Evolutionary conservation across 2,329 filamentous ascomycete species (phyloP).

Genomic region (Talaromyces sp.): DNA sequence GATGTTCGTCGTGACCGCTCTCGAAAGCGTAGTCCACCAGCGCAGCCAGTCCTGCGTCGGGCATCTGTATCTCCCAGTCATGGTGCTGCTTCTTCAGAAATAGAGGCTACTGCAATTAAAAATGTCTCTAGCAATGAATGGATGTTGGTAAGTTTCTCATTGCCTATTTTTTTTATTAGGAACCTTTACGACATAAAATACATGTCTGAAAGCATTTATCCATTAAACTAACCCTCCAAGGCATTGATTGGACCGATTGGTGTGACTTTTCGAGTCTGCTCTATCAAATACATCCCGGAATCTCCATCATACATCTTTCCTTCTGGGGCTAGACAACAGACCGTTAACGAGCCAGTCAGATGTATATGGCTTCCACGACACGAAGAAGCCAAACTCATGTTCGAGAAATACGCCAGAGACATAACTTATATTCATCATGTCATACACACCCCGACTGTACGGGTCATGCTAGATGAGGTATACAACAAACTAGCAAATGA

Average conservation of each 20-base stretch:
- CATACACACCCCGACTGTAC: conserved; percentile 24
- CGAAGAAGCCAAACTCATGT: conserved; percentile 25
- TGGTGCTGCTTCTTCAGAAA: background rate
- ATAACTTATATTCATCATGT: conserved; percentile 31
- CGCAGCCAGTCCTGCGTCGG: background rate
- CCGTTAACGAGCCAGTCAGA: conserved; percentile 12
- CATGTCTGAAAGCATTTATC: background rate
- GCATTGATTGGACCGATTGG: conserved; percentile 4
- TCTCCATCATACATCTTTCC: conserved; percentile 4
- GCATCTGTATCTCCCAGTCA: background rate
- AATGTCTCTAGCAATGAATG: conserved; percentile 1
- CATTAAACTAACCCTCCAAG: background rate
- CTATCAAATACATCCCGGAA: conserved; percentile 3
- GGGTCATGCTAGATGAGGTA: conserved; percentile 19
- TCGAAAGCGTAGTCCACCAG: background rate
- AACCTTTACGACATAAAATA: background rate
- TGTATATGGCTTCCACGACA: conserved; percentile 29
- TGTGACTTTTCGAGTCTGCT: conserved; percentile 3
- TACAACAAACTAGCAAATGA: conserved; percentile 20
- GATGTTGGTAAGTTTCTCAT: conserved; percentile 3
- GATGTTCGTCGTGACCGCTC: background rate
- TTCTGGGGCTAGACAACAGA: background rate
- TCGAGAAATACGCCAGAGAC: conserved; percentile 27
- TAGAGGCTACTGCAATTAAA: conserved; percentile 3
- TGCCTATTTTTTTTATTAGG: background rate